Evolutionary conservation across 208 protist genomes (phyloP), one percentile per base, ranked within the genome.

Genomic region (Crithidia brevicula): DNA sequence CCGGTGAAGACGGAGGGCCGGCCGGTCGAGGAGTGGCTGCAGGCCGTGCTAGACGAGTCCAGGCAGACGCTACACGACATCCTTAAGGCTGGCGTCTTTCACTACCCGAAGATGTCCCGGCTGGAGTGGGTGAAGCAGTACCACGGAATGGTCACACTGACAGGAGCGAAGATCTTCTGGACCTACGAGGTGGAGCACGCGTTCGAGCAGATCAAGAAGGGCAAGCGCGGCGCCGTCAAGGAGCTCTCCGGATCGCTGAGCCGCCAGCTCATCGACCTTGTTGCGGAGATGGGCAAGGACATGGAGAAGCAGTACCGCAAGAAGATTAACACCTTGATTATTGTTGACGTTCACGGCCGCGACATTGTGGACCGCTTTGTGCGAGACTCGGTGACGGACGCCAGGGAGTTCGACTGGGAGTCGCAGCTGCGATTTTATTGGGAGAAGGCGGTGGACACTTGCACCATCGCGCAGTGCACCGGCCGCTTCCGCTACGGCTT

Each of bases 281-380:
- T 99, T 30, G 81, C 81, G 13, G 94, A 98, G 77, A 96, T 99
- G 78, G 91, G 96, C 69, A 94, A 96, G 50, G 87, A 98, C 65
- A 89, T 99, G 58, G 84, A 94, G 57, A 92, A 83, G 74, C 80
- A 92, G 50, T 89, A 92, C 67, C 89, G 98, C 47, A 98, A 98
- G 78, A 99, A 99, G 79, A 94, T 99, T 75, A 99, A 99, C 83
- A 99, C 98, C 22, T 82, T 99, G 22, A 99, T 99, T 73, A 99
- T 99, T 72, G 95, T 99, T 54, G 98, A 99, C 77, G 98, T 99
- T n/a, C 98, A 99, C 79, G 97, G 98, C n/a, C 85, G 98, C 36
- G 98, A 99, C 86, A 98, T 99, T 67, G 94, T 99, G 31, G 98
- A 99, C 81, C 84, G 93, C 30, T 99, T 99, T 76, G 97, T 99